Conservation (phyloP, 768 basidiomycete genomes). For the Lactarius hengduanensis region DNA sequence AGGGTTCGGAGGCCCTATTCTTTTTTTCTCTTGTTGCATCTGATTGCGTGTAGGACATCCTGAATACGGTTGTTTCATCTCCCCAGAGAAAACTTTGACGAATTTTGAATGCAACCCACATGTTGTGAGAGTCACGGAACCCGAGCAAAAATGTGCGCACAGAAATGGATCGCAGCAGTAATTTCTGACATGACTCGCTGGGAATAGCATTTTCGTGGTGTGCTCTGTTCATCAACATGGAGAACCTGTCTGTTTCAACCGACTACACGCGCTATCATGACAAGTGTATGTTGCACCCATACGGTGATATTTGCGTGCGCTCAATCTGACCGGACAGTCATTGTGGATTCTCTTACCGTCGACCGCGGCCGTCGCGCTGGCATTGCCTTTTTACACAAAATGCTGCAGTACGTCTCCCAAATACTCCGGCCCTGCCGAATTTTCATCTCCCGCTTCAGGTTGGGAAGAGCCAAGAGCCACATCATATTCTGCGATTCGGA, state of each 20-base stretch:
- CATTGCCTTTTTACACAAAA: slow-evolving; percentile 61
- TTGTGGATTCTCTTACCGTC: slow-evolving; percentile 69
- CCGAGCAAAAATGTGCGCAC: slow-evolving; percentile 40
- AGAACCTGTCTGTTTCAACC: slow-evolving; percentile 69
- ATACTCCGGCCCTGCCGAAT: background rate
- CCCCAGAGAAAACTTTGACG: slow-evolving; percentile 82
- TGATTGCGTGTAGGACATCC: slow-evolving; percentile 62
- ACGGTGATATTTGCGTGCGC: background rate
- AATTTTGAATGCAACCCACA: slow-evolving; percentile 72
- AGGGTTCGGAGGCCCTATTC: slow-evolving; percentile 45
- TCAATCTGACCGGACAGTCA: slow-evolving; percentile 43
- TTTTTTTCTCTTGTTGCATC: background rate
- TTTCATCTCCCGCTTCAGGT: slow-evolving; percentile 39
- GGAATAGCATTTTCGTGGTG: slow-evolving; percentile 88
- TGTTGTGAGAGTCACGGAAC: slow-evolving; percentile 52
- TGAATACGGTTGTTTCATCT: slow-evolving; percentile 92
- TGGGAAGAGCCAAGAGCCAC: slow-evolving; percentile 73
- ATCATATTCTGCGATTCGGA: slow-evolving; percentile 74
- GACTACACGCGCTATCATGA: slow-evolving; percentile 73
- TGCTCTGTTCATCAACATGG: slow-evolving; percentile 77
- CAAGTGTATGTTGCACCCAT: slow-evolving; percentile 46
- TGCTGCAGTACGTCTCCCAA: slow-evolving; percentile 60
- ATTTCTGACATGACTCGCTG: background rate
- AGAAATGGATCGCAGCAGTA: background rate
- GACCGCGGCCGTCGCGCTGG: slow-evolving; percentile 65